Conservation (phyloP, 305 asterid genomes). For the Rubia peregrina region DNA sequence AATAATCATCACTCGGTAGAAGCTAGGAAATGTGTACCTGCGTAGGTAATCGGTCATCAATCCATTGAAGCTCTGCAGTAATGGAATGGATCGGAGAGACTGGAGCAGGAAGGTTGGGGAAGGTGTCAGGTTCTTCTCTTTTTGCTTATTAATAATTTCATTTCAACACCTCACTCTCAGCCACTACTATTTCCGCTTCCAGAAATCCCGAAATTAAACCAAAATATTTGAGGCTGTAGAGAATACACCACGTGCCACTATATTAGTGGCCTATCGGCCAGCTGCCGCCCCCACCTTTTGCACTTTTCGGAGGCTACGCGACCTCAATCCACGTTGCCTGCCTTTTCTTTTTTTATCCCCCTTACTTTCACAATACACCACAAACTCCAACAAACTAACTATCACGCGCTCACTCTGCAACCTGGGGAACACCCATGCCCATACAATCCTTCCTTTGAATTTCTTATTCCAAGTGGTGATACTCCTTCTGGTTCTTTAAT, state of each 20-base stretch:
- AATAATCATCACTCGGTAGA: too few relatives aligned
- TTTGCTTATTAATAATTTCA: slow-evolving; percentile 1
- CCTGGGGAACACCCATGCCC: neutral
- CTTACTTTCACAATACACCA: slow-evolving; percentile 9
- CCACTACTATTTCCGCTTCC: slow-evolving; percentile 48
- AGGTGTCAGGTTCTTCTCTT: slow-evolving; percentile 8
- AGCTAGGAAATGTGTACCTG: too few relatives aligned
- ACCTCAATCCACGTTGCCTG: neutral
- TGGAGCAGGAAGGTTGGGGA: neutral
- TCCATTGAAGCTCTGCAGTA: neutral
- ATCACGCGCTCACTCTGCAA: slow-evolving; percentile 2
- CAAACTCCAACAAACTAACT: slow-evolving; percentile 7
- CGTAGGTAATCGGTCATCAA: too few relatives aligned
- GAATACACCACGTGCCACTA: slow-evolving; percentile 40
- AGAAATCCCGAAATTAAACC: slow-evolving; percentile 9
- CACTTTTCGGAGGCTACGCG: slow-evolving; percentile 45
- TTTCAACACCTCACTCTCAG: slow-evolving; percentile 38
- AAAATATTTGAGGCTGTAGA: slow-evolving; percentile 55
- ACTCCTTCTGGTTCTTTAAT: too few relatives aligned
- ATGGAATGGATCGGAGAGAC: neutral
- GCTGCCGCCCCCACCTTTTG: slow-evolving; percentile 27
- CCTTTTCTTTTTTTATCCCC: slow-evolving; percentile 7
- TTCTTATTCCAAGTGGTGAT: too few relatives aligned
- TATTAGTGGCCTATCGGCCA: slow-evolving; percentile 32
- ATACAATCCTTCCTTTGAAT: too few relatives aligned